These are phyloP conservation scores for Colletotrichum sp. DNA, from an alignment of 2,329 filamentous ascomycete genomes.

Conservation along the genomic window DNA sequence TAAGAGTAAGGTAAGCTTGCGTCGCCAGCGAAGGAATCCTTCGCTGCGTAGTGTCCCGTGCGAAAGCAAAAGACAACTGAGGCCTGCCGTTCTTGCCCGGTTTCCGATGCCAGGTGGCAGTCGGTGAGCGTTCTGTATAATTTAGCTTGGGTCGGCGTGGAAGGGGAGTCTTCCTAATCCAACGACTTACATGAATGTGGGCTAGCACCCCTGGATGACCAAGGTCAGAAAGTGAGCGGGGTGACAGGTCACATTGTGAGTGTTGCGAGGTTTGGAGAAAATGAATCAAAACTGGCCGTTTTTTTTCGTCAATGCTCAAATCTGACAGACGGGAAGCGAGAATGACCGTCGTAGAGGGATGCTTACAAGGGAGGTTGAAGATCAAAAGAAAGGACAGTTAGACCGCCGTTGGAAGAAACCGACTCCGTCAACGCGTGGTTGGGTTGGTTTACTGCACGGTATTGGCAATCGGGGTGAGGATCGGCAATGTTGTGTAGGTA, in stretches of 20 bases:
- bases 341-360: too few relatives aligned
- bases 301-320: not conserved
- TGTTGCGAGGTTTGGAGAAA: not conserved
- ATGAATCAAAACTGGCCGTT: not conserved
- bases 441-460: not conserved
- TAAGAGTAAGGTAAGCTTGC: not conserved
- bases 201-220: not conserved
- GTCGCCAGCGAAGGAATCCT: not conserved
- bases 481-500: not conserved
- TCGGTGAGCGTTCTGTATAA: constrained; percentile 10
- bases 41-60: not conserved
- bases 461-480: not conserved
- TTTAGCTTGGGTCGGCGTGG: not conserved
- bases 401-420: not conserved
- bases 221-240: not conserved
- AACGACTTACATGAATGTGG: constrained; percentile 14
- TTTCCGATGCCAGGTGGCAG: constrained; percentile 2
- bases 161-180: constrained; percentile 9
- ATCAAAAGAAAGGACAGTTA: not conserved
- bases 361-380: not conserved
- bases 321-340: not conserved
- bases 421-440: not conserved
- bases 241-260: constrained; percentile 10
- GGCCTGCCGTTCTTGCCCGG: not conserved
- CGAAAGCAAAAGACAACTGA: not conserved